Conservation (phyloP, 192 early-diverging fungal species). For the Backusella sp. region DNA sequence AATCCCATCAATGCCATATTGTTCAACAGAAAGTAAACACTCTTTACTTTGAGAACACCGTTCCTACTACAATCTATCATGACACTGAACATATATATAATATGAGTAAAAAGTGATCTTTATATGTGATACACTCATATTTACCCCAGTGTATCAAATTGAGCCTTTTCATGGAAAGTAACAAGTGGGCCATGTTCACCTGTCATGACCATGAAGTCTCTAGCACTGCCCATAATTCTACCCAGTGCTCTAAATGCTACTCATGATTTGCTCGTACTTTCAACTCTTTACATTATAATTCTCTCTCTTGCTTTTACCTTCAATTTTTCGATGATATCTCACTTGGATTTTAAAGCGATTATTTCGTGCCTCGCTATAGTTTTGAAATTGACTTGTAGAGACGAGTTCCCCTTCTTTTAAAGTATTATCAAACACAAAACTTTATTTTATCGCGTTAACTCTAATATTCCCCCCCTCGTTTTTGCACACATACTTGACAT, state of each 20-base stretch:
- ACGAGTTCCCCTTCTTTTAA: conserved; percentile 23
- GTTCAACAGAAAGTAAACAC: conserved; percentile 66
- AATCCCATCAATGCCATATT: conserved; percentile 83
- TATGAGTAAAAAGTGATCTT: background rate
- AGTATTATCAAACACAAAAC: conserved; percentile 35
- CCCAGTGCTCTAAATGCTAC: conserved; percentile 75
- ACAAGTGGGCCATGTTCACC: conserved; percentile 39
- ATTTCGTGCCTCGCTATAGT: conserved; percentile 8
- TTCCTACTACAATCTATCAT: conserved; percentile 90
- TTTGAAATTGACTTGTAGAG: conserved; percentile 13
- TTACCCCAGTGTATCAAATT: conserved; percentile 71
- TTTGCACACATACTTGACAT: conserved; percentile 19
- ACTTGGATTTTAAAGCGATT: conserved; percentile 43
- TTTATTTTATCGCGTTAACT: conserved; percentile 7
- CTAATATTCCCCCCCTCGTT: background rate
- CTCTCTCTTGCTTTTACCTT: conserved; percentile 46
- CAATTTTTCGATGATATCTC: conserved; percentile 62
- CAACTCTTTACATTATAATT: too few relatives aligned
- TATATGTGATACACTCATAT: background rate
- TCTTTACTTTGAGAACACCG: conserved; percentile 63
- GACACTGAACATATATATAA: conserved; percentile 34
- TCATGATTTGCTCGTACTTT: too few relatives aligned
- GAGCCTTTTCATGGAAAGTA: conserved; percentile 55
- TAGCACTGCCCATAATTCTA: conserved; percentile 55
- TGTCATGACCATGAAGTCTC: background rate